Evolutionary conservation across 108 stramenopile genomes (phyloP).

Genomic region (Nitzschia putrida): DNA sequence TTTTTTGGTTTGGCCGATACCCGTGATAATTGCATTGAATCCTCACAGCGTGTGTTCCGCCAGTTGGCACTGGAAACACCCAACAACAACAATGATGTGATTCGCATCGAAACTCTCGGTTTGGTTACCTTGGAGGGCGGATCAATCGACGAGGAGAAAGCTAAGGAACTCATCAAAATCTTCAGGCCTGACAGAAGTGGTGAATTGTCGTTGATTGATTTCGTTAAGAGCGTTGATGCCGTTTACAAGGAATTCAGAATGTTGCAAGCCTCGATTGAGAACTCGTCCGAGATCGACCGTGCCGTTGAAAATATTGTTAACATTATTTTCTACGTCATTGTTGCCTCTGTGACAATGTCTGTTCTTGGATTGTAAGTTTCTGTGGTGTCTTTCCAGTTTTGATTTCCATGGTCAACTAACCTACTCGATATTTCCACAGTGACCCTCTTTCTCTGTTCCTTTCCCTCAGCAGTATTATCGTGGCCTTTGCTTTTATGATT

Average conservation of each 20-base stretch:
- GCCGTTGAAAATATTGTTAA: slow-evolving; percentile 71
- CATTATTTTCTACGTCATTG: slow-evolving; percentile 60
- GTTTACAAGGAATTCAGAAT: slow-evolving; percentile 72
- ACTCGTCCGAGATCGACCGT: slow-evolving; percentile 55
- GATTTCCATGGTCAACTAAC: neutral
- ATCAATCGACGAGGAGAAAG: slow-evolving; percentile 37
- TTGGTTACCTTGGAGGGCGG: slow-evolving; percentile 37
- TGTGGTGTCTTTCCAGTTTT: neutral
- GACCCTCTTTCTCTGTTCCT: slow-evolving; percentile 47
- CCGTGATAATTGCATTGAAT: slow-evolving; percentile 62
- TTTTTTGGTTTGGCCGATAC: slow-evolving; percentile 63
- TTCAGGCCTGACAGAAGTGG: slow-evolving; percentile 70
- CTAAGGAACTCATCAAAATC: slow-evolving; percentile 49
- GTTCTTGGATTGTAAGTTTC: slow-evolving; percentile 41
- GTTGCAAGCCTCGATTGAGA: slow-evolving; percentile 61
- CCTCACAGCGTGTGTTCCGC: slow-evolving; percentile 54
- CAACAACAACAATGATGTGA: neutral
- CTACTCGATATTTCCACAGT: neutral
- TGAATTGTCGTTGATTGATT: slow-evolving; percentile 45
- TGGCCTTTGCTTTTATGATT: slow-evolving; percentile 69
- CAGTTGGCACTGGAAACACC: slow-evolving; percentile 38
- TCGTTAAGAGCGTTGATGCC: slow-evolving; percentile 53
- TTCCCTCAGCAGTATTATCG: slow-evolving; percentile 43
- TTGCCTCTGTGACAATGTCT: slow-evolving; percentile 40
- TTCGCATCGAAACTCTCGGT: slow-evolving; percentile 54